Base-by-base conservation (phyloP, 2,329 filamentous ascomycete genomes). In the Fusarium annulatum region DNA sequence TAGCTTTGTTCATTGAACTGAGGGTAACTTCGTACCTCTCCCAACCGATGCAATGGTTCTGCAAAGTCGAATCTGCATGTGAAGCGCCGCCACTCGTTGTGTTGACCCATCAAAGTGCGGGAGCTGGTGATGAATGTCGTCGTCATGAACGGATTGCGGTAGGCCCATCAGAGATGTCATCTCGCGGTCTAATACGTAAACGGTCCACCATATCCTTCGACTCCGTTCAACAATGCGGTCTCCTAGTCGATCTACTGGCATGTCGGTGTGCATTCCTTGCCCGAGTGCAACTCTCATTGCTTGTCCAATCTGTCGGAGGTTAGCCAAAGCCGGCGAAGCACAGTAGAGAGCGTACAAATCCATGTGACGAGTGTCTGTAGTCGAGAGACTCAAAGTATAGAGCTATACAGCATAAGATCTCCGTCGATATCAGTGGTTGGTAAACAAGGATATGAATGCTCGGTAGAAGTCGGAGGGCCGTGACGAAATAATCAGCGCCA, bases 81-180 rank as follows among this genome's bases (percentile, higher is more conserved):
- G 69, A 23, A 82, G 61, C 0, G 80, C 79, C 5, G 78, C 74
- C 1, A 73, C 75, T 6, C 80, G 64, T 12, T 80, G 77, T 0
- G 66, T 28, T 0, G 78, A 79, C 2, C 79, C 81, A 1, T 68
- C 70, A 21, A 80, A 82, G 4, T 75, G 73, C 0, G 81, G 81
- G 3, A 82, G 73, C 36, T 82, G 80, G 2, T 85, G 84, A 12
- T 84, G 81, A 1, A 90, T 83, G 46, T 89, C 85, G n/a, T 87
- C 84, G 43, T 88, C 86, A 26, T 81, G 80, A 4, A 89, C 81
- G 0, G 85, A 84, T 51, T 85, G 82, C 0, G 88, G 87, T 1
- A 88, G 69, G 0, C 87, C 87, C 84, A 88, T 87, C 5, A 88
- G 69, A 1, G 86, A 86, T 2, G 86, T 86, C 82, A 88, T 87